A percentile compares a stretch with the other conserved stretches of the same genome.
These are phyloP conservation scores for Cladophialophora chaetospira DNA, from an alignment of 2,329 filamentous ascomycete species.

Conservation along the genomic window DNA sequence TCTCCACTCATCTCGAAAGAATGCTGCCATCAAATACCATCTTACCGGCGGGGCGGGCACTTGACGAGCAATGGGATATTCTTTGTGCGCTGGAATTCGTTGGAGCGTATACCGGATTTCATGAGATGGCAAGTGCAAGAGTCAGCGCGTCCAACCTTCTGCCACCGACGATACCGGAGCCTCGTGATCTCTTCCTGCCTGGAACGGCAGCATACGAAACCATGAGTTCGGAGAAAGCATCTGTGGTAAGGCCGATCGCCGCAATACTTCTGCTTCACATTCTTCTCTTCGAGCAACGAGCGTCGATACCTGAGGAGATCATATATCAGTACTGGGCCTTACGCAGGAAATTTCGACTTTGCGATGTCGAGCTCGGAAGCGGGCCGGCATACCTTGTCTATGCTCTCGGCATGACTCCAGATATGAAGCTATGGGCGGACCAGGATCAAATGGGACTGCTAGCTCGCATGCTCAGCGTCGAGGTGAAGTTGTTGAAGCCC, in stretches of 20 bases:
- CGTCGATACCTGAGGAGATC: background rate
- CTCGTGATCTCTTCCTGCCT: background rate
- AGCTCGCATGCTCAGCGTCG: conserved; percentile 1
- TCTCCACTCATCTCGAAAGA: background rate
- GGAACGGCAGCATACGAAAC: background rate
- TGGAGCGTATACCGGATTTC: background rate
- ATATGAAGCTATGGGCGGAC: conserved; percentile 1
- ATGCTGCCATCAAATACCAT: too few species aligned
- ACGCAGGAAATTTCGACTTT: background rate
- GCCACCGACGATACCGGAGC: background rate
- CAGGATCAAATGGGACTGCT: background rate
- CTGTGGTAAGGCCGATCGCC: background rate
- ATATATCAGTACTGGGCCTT: conserved; percentile 3
- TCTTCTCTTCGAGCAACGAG: conserved; percentile 1
- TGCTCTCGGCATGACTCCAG: background rate
- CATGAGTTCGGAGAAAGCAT: background rate
- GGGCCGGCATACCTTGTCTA: conserved; percentile 3
- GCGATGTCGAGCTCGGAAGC: conserved; percentile 1
- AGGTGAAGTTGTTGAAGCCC: background rate
- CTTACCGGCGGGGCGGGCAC: background rate
- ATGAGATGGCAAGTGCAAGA: background rate
- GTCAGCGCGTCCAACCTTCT: background rate
- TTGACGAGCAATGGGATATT: background rate
- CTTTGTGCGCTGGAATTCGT: background rate
- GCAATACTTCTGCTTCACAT: background rate